Evolutionary conservation across 345 rosid species (phyloP), one percentile per base, ranked within the genome.

Genomic region (Litchi chinensis): DNA sequence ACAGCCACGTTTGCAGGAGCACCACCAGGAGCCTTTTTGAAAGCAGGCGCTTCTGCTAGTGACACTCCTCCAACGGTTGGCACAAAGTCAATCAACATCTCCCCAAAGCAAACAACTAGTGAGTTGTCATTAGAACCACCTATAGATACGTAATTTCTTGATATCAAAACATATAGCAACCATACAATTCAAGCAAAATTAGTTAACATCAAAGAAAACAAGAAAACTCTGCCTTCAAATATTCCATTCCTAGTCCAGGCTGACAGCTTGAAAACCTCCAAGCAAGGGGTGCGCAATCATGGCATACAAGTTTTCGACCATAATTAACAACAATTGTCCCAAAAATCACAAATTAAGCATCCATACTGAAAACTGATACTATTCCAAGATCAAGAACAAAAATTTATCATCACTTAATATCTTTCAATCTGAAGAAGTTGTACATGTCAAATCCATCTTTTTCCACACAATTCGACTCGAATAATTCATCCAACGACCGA

Each of bases 1-100:
- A 97, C 99, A 37, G 99, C 98, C 77, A 97, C 99, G 83, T 97
- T 97, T 5, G 98, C 99, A 76, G 98, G 99, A 81, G 99, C 99
- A 37, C 99, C 98, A 13, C 99, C 98, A 19, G 98, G 90, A 80
- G 99, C 95, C 88, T 91, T 94, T 92, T 91, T 90, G 89, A 97
- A 97, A 76, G 95, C 94, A 15, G 97, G 96, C 78, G 98, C 98
- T 87, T 94, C 98, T 32, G 98, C 98, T 1, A 94, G 90, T 56
- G 99, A 97, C 71, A 94, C 97, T 67, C 95, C 97, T 16, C 78
- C 87, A 46, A 93, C 93, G 9, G 97, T 91, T 12, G 99, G 98
- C 8, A 97, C 98, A 79, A 97, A 94, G 84, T 97, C 99, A 0
- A 97, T 97, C 87, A 97, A 84, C 95, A 94, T 88, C 75, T 97